Evolutionary conservation across 1,139 yeast species (phyloP).

Genomic region (Diutina neorugosa): DNA sequence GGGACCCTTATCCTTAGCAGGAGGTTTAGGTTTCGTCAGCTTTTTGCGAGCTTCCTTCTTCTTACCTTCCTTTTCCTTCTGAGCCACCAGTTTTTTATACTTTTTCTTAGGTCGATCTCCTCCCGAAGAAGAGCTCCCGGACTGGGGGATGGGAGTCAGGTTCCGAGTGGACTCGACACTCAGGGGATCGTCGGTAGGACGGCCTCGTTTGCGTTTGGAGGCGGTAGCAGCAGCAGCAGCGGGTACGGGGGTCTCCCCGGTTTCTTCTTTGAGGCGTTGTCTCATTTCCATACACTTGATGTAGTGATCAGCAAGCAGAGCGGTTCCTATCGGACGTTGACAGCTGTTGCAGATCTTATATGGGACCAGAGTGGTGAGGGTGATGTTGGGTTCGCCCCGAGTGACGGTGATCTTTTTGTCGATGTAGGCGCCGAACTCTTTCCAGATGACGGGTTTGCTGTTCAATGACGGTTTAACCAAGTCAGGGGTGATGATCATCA

Average conservation of each 20-base stretch:
- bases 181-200: conserved; percentile 21
- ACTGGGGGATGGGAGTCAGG: conserved; percentile 14
- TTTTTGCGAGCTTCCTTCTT: conserved; percentile 17
- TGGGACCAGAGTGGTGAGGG: conserved; percentile 29
- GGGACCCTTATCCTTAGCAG: conserved; percentile 61
- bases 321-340: conserved; percentile 47
- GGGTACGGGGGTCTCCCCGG: conserved; percentile 14
- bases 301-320: conserved; percentile 34
- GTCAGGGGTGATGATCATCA: conserved; percentile 8
- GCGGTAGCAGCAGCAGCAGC: conserved; percentile 7
- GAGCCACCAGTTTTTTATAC: conserved; percentile 32
- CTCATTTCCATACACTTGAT: conserved; percentile 37
- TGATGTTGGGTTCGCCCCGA: conserved; percentile 13
- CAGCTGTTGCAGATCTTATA: conserved; percentile 60
- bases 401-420: conserved; percentile 30
- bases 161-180: conserved; percentile 27
- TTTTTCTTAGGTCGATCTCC: conserved; percentile 27
- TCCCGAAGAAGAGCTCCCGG: not conserved
- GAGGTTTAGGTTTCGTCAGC: conserved; percentile 37
- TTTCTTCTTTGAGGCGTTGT: conserved; percentile 20
- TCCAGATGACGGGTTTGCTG: conserved; percentile 32
- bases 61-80: conserved; percentile 31
- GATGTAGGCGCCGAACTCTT: conserved; percentile 48
- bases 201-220: conserved; percentile 23
- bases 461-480: conserved; percentile 7